Base-by-base conservation (phyloP, 148 eudicot genomes). In the Nyssa sinensis region DNA sequence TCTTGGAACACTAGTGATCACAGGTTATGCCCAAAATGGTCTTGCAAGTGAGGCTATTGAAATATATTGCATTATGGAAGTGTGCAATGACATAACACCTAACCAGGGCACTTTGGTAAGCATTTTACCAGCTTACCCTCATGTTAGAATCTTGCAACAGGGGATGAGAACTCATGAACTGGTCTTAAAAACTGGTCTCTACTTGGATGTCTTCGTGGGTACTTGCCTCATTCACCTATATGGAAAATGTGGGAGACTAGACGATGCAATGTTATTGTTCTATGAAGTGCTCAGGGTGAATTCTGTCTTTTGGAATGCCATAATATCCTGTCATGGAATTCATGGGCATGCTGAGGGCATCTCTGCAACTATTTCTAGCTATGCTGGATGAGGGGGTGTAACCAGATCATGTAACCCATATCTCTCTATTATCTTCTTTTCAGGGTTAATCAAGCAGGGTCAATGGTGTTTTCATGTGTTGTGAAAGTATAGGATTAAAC, bases 1-100 rank as follows among this genome's bases (percentile, higher is more conserved):
- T 87, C 94, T 12, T 91, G 93, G 93, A 91, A 91, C 79, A 86
- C 93, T 55, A 81, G n/a, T 91, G 82, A 89, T 91, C 70, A 76
- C 90, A 16, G 97, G 97, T 11, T 91, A 81, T 77, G 79, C 89
- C 47, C 97, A 89, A 73, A 89, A 89, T 70, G 93, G 97, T 69
- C 78, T 86, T 64, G 92, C 90, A 47, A 81, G 80, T 74, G 93
- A 91, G 76, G 93, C 93, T 72, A 76, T 86, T 63, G 90, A 87
- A 60, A 75, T 81, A 53, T 86, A 86, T 71, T 64, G 66, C 57
- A 73, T 47, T 70, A 79, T 91, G 87, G 86, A 68, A 76, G 77
- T 80, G 64, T 78, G 72, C 55, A 28, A 66, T 37, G 81, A 79
- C 3, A 33, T 84, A 74, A 64, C 28, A 69, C 97, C 93, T 1